These are phyloP conservation scores for Bryum argenteum DNA, from an alignment of 225 moss, liverwort and hornwort species.

Conservation along the genomic window DNA sequence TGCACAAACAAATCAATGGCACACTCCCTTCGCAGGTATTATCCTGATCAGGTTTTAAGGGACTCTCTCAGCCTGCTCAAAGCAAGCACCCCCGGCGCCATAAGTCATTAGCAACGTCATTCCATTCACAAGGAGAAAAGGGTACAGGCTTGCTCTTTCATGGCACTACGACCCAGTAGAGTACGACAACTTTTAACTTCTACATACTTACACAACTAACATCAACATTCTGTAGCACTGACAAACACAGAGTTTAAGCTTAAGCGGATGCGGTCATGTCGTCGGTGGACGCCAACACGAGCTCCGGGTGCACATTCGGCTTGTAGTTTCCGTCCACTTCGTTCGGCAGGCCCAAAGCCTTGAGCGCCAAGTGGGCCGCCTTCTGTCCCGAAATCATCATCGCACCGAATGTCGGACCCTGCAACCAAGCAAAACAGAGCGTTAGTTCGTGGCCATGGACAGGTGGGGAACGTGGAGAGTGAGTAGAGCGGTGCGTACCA, in stretches of 20 bases:
- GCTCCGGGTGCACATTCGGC: constrained; percentile 71
- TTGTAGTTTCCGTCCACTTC: constrained; percentile 89
- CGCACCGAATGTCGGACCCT: constrained; percentile 97
- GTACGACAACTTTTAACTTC: neutral
- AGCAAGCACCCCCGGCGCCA: constrained; percentile 99
- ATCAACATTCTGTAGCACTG: neutral
- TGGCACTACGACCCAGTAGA: neutral
- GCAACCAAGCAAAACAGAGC: constrained; percentile 6
- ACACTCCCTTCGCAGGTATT: constrained; percentile 99
- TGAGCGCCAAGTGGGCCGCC: constrained; percentile 83
- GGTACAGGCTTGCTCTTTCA: constrained; percentile 19
- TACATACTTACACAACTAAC: constrained; percentile 37
- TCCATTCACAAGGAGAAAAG: constrained; percentile 32
- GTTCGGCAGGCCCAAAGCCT: constrained; percentile 80
- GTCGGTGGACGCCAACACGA: constrained; percentile 69
- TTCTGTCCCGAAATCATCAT: constrained; percentile 99
- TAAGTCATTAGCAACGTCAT: constrained; percentile 49
- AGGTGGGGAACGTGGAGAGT: neutral
- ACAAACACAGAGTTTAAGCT: neutral
- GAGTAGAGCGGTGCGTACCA: constrained; percentile 39
- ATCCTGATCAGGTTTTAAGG: constrained; percentile 99
- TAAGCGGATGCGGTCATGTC: constrained; percentile 70
- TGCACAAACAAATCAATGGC: constrained; percentile 73
- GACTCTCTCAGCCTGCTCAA: constrained; percentile 97
- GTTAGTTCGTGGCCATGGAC: neutral